Evolutionary conservation across 1,284 basidiomycete genomes (phyloP), one percentile per base, ranked within the genome.

Genomic region (Microbotryum saponariae): DNA sequence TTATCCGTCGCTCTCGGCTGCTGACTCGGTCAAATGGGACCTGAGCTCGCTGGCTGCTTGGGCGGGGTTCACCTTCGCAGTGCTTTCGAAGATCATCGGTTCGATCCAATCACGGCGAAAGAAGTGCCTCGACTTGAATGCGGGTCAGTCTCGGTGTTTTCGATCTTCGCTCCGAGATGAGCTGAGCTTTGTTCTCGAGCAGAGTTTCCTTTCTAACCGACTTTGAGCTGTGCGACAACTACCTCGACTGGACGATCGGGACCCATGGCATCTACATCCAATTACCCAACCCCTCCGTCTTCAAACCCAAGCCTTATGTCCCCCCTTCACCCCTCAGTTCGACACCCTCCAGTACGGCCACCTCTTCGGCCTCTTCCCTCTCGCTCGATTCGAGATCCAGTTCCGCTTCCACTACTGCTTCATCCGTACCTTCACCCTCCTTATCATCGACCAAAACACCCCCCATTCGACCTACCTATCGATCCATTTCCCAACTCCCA

Each of bases 201-300:
- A 90, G 91, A 57, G 82, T 98, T 58, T 97, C 92, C 37, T 82
- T 98, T 66, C 82, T 98, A 60, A 97, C 91, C 20, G 83, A 92
- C 69, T 97, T 97, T 74, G 91, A 93, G 77, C 83, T 88, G 71
- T 90, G 86, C 59, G 74, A 81, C 25, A 84, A 86, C 47, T 92
- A 94, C 72, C 83, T 94, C 57, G 90, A 92, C 76, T 98, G 94
- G 94, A 85, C 84, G 9, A 76, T 94, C 64, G 94, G 93, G 62
- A 81, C 82, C 3, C 94, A 98, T 76, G 94, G 94, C 54, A 93
- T 97, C 74, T 83, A 88, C 74, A 88, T 98, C 67, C 82, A 84
- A 23, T 89, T 97, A 75, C 82, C 85, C 29, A 85, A 90, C 73
- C 92, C 18, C 80, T 83, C 6, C 70, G 80, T 69, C 71, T 74